phyloP scores from a whole-genome alignment of 768 basidiomycete genomes.

The Gloeostereum incarnatum region DNA sequence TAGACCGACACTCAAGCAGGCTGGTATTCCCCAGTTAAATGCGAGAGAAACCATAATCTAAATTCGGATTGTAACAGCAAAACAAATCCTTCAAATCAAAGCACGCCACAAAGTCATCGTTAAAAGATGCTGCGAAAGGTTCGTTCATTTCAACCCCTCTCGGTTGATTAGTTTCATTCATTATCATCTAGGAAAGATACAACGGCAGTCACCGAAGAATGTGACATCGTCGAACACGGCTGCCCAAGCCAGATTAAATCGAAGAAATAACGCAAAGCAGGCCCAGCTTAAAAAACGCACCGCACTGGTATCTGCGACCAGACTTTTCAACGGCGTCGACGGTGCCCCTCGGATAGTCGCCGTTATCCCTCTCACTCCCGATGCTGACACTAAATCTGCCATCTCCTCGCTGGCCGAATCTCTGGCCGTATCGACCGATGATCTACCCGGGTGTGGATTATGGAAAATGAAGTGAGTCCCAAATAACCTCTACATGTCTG shows the following conservation, averaged over 20 bases:
- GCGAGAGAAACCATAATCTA: neutral
- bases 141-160: slow-evolving; percentile 1
- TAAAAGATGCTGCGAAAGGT: slow-evolving; percentile 87
- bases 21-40: slow-evolving; percentile 4
- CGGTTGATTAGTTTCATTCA: too few relatives aligned
- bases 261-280: slow-evolving; percentile 83
- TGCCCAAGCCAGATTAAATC: slow-evolving; percentile 61
- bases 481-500: neutral
- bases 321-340: slow-evolving; percentile 72
- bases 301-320: slow-evolving; percentile 56
- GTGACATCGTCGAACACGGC: slow-evolving; percentile 29
- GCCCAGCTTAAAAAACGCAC: slow-evolving; percentile 63
- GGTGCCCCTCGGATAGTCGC: slow-evolving; percentile 82
- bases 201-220: slow-evolving; percentile 45
- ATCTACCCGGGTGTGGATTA: slow-evolving; percentile 40
- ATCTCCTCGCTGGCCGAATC: slow-evolving; percentile 51
- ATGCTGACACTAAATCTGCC: slow-evolving; percentile 43
- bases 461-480: slow-evolving; percentile 62
- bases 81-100: slow-evolving; percentile 93
- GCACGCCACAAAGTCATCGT: slow-evolving; percentile 75
- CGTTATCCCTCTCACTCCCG: slow-evolving; percentile 73
- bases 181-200: too few relatives aligned
- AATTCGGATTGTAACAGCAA: slow-evolving; percentile 32
- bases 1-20: slow-evolving; percentile 82
- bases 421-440: slow-evolving; percentile 44